Evolutionary conservation across 345 rosid species (phyloP), one percentile per base, ranked within the genome.

Genomic region (Pistacia vera): DNA sequence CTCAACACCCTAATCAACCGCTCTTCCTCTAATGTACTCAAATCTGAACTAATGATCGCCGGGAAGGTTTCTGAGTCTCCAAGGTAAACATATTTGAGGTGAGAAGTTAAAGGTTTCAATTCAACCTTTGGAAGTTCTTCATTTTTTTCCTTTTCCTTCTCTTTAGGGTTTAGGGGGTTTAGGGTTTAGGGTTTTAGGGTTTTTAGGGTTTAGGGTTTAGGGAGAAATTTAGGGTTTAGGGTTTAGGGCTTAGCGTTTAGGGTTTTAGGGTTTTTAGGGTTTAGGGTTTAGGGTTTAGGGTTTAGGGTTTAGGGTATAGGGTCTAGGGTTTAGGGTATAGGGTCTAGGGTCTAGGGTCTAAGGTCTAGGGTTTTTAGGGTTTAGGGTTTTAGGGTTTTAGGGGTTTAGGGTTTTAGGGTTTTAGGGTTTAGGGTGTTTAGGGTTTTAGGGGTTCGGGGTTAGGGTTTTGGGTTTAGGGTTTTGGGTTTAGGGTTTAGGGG

Each of bases 221-320:
- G 77, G 49, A 64, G 49, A 71, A 71, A 51, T 74, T 74, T 51
- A 35, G 77, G 77, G 49, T 74, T 63, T 14, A 35, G 77, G 60
- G 25, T 74, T 63, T 33, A 70, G 77, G 68, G 64, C 62, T 66
- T 57, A 72, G 78, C 64, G 68, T 66, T 71, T 20, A 51, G 66
- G 78, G 57, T 75, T 75, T 55, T 54, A 73, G 78, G 38, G 66
- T 75, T 55, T 74, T 66, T 30, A 41, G 77, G 70, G 33, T 74
- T 63, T 12, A 58, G 77, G 77, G 66, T 74, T 74, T 64, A 70
- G 77, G 77, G 66, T 74, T 74, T 64, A 70, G 77, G 77, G 66
- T 74, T 63, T 35, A 70, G 77, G 58, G 64, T 62, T 33, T 12
- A 57, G 77, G 60, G 52, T 74, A 49, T 33, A 61, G 77, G 70